These are phyloP conservation scores for Fusarium globosum DNA, from an alignment of 2,329 filamentous ascomycete species.

Conservation along the genomic window DNA sequence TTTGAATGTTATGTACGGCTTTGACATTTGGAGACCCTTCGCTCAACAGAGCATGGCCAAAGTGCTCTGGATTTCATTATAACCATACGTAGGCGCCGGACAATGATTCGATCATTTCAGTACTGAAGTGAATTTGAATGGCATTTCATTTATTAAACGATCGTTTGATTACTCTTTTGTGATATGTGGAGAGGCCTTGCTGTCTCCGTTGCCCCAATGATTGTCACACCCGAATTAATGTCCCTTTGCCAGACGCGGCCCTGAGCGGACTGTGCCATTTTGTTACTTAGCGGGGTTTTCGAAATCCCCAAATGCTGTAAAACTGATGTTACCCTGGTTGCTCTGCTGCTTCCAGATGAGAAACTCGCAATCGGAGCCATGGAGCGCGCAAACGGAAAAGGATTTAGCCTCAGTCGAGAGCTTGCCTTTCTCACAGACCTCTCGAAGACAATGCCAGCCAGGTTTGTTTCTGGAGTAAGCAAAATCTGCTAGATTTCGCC, in stretches of 20 bases:
- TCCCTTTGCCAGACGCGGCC: neutral
- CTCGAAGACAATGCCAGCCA: neutral
- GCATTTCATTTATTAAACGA: too few species aligned
- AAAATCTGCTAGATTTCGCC: neutral
- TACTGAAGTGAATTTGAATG: fast-evolving
- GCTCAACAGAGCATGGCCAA: too few species aligned
- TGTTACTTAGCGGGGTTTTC: neutral
- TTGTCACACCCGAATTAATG: neutral
- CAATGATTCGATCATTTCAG: too few species aligned
- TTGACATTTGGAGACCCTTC: too few species aligned
- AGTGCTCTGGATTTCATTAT: too few species aligned
- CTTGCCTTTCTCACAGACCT: neutral
- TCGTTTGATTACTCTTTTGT: neutral
- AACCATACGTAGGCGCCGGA: too few species aligned
- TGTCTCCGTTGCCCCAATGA: neutral
- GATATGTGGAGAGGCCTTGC: neutral
- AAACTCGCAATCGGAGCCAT: neutral
- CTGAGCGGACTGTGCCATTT: neutral
- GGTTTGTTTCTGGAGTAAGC: neutral
- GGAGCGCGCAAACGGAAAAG: neutral
- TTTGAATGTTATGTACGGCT: too few species aligned
- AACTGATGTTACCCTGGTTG: neutral
- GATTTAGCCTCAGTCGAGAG: fast-evolving
- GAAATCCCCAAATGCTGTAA: neutral
- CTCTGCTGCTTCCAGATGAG: neutral